Evolutionary conservation across 306 rosid species (phyloP).

Genomic region (Vicia faba): DNA sequence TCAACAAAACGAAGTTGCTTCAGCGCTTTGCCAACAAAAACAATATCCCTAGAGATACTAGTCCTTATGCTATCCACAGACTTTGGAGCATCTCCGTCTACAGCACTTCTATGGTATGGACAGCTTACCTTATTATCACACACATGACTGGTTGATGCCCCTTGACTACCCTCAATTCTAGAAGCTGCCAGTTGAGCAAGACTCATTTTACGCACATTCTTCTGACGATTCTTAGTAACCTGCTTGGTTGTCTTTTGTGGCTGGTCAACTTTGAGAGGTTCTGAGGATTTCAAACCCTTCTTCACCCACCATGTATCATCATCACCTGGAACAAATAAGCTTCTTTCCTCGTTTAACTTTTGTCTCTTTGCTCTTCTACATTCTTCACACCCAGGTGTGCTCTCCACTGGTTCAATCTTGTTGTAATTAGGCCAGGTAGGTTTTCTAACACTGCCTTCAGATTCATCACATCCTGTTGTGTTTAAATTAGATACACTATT

Average conservation of each 20-base stretch:
- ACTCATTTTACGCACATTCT: slow-evolving; percentile 78
- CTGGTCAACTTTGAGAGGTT: slow-evolving; percentile 70
- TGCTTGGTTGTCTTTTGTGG: slow-evolving; percentile 69
- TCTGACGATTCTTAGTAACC: slow-evolving; percentile 70
- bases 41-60: slow-evolving; percentile 56
- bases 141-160: slow-evolving; percentile 95
- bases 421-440: slow-evolving; percentile 48
- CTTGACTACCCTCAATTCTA: slow-evolving; percentile 97
- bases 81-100: slow-evolving; percentile 65
- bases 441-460: slow-evolving; percentile 62
- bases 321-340: slow-evolving; percentile 61
- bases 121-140: slow-evolving; percentile 83
- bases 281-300: slow-evolving; percentile 69
- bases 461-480: slow-evolving; percentile 55
- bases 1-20: slow-evolving; percentile 75
- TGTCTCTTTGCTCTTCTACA: slow-evolving; percentile 84
- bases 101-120: slow-evolving; percentile 73
- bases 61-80: slow-evolving; percentile 54
- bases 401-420: slow-evolving; percentile 67
- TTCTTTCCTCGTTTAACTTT: slow-evolving; percentile 73
- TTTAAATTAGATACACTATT: slow-evolving; percentile 42
- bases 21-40: slow-evolving; percentile 67
- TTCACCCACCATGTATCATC: slow-evolving; percentile 90
- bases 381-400: slow-evolving; percentile 93
- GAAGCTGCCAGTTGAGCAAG: slow-evolving; percentile 87